Evolutionary conservation across 169 alveolate species (phyloP), one percentile per base, ranked within the genome.

Genomic region (Theileria orientalis): DNA sequence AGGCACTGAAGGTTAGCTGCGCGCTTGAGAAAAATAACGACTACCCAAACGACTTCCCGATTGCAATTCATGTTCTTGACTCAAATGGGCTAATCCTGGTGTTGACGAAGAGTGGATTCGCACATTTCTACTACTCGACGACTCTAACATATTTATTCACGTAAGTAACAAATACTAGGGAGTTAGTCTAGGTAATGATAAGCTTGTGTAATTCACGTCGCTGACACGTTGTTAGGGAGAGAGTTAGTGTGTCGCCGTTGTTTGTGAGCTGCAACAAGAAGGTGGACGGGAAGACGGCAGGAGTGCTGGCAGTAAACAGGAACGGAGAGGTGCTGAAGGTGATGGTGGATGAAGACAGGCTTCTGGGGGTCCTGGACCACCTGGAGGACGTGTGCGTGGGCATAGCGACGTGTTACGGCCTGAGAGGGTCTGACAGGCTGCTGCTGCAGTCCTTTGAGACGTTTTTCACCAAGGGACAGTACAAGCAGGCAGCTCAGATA

Each of bases 401-500:
- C 25, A 76, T 40, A 52, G 79, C 83, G 16, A 63, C 80, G 19
- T 60, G 83, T 19, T 96, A 88, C 78, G 92, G 93, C 30, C 92
- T 94, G 23, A 95, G 93, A 25, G 98, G 99, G n/a, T 95, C 97
- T 7, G 98, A 96, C 47, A 89, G 92, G 30, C 84, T 94, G 59
- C 92, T 95, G 69, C 78, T 87, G 72, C 90, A 94, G 37, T 85
- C 93, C 42, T 96, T 96, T 83, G 92, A 94, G 61, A 93, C 88
- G 42, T 90, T 83, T 64, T 82, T 97, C 62, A 90, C 87, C 57
- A 49, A 91, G 32, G 95, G 96, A 51, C 97, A 95, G 80, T 94
- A 90, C 80, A 89, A 87, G 82, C 97, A 94, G 54, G 99, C 99
- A 9, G 99, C 99, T 41, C 93, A 91, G 79, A 90, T 98, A 40